A percentile compares a stretch with the other conserved stretches of the same genome.
These are phyloP conservation scores for Bonia amplexicaulis DNA, from an alignment of 176 grass and related monocot genomes.

Conservation along the genomic window DNA sequence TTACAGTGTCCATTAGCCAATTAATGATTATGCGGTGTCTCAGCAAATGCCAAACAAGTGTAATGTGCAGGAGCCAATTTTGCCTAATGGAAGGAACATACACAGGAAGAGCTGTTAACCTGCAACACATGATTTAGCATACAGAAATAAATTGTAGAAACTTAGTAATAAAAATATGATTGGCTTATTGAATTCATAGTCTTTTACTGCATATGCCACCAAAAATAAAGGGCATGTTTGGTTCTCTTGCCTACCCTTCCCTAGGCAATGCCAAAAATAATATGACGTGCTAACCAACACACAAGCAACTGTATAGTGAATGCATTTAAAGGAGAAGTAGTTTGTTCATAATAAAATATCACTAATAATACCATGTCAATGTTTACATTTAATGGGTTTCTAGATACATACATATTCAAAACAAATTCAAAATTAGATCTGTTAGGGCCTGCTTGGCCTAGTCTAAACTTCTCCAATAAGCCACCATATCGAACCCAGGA, in stretches of 20 bases:
- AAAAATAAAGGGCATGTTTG: no score
- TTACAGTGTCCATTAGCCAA: no score
- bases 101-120: no score
- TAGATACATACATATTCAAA: neutral
- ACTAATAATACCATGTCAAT: neutral
- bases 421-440: neutral
- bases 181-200: neutral
- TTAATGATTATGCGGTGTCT: no score
- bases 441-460: neutral
- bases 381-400: neutral
- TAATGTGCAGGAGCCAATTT: no score
- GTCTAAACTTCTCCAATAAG: neutral
- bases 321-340: neutral
- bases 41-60: no score
- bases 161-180: neutral
- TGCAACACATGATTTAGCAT: neutral
- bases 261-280: neutral
- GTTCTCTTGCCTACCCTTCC: no score
- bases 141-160: neutral
- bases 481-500: neutral
- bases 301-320: neutral
- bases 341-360: neutral
- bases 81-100: no score
- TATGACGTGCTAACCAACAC: neutral
- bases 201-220: neutral